Evolutionary conservation across 805 yeast genomes (phyloP), one percentile per base, ranked within the genome.

Genomic region (Candida loeiensis): DNA sequence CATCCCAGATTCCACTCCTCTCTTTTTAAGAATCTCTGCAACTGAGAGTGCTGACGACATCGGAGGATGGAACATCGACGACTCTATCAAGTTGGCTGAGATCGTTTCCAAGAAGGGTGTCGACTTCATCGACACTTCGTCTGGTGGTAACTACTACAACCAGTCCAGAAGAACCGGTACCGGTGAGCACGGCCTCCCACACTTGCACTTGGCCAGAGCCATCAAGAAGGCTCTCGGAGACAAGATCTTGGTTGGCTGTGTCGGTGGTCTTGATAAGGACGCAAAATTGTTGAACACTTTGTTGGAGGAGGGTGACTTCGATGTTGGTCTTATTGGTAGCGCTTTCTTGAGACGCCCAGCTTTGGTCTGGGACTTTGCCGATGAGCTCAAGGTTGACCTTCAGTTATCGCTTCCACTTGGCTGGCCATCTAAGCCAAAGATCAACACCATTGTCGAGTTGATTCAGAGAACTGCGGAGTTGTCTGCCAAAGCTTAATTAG

Each of bases 111-210:
- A 65, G 16, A 61, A 54, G 36, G 79, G 77, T 11, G 65, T 79
- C 29, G 77, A 75, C 43, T 57, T 78, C 9, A 45, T 79, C 24
- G 84, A 80, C 50, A 64, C 73, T 32, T 76, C 82, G 1, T 61
- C 77, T 7, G 83, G 82, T 42, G 80, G 80, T 30, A 67, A 65
- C 49, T 59, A 58, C 47, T 43, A 55, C 32, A 48, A 56, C 27
- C 63, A 58, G 43, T 50, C 43, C 18, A 49, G 65, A 49, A 51
- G 63, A 52, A 37, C 49, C 4, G 35, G 17, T 8, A n/a, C 13
- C 14, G 30, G 32, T 16, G 24, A 17, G 19, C 32, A 28, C 7
- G 32, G 16, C 12, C 11, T 14, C 12, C 16, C 18, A 4, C 27
- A 28, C n/a, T 43, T 44, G 18, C 67, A 61, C 16, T 53, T 58